Percentiles rank a stretch among this genome's conserved stretches.
Evolutionary conservation across 352 stramenopile species (phyloP).

Genomic region (Globisporangium cederbergense): DNA sequence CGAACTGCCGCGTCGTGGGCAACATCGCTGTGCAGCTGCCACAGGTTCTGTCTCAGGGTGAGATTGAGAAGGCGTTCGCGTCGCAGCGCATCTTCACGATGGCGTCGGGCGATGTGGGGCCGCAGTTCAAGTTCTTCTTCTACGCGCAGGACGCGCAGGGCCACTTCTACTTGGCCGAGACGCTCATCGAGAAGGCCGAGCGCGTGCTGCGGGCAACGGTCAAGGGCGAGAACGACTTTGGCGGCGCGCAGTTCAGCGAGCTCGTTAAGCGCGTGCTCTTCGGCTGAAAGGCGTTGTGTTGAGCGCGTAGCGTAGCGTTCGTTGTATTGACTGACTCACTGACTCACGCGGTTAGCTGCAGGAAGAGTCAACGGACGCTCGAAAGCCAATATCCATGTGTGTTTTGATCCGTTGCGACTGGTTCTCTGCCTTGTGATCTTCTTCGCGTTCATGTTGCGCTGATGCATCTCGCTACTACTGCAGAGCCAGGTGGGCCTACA

Average conservation of each 20-base stretch:
- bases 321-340: neutral
- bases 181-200: constrained; percentile 68
- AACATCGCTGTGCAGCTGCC: constrained; percentile 58
- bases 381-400: neutral
- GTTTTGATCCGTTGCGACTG: neutral
- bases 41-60: constrained; percentile 47
- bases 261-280: constrained; percentile 64
- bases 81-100: constrained; percentile 66
- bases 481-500: too few species aligned
- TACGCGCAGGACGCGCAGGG: constrained; percentile 70
- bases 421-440: too few species aligned
- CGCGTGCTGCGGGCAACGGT: constrained; percentile 60
- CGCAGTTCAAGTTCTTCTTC: constrained; percentile 87
- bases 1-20: constrained; percentile 61
- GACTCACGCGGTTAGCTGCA: neutral
- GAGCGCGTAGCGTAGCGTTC: neutral
- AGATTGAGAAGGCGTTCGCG: constrained; percentile 67
- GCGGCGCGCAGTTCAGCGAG: constrained; percentile 59
- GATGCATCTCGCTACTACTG: too few species aligned
- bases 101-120: constrained; percentile 73
- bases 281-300: constrained; percentile 23
- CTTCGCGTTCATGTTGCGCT: too few species aligned
- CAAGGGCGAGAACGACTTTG: constrained; percentile 66
- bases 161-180: constrained; percentile 66
- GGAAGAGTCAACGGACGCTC: neutral